These are phyloP conservation scores for Leccinum colubrinum DNA, from an alignment of 1,284 basidiomycete genomes.

Conservation along the genomic window DNA sequence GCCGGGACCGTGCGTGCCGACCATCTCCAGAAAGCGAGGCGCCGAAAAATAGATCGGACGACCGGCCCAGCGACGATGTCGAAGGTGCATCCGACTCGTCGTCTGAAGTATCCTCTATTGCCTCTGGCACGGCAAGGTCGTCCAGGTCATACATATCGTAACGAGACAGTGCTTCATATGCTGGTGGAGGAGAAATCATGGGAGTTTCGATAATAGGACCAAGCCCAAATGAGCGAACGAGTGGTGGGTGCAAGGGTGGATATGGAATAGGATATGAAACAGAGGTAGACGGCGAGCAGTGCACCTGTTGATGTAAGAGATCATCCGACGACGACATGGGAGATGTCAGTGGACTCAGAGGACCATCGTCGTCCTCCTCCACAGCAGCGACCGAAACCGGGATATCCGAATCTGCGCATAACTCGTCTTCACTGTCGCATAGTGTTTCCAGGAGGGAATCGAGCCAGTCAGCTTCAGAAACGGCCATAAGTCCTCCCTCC, in stretches of 20 bases:
- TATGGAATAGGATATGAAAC: slow-evolving; percentile 64
- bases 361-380: slow-evolving; percentile 53
- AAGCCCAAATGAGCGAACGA: slow-evolving; percentile 47
- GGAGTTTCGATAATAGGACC: slow-evolving; percentile 39
- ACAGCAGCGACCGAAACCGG: slow-evolving; percentile 40
- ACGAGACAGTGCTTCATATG: slow-evolving; percentile 60
- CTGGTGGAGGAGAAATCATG: slow-evolving; percentile 38
- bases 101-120: slow-evolving; percentile 79
- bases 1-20: slow-evolving; percentile 42
- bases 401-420: slow-evolving; percentile 43
- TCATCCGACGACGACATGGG: slow-evolving; percentile 74
- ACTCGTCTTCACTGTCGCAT: slow-evolving; percentile 60
- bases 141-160: slow-evolving; percentile 60
- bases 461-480: slow-evolving; percentile 74
- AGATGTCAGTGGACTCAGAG: slow-evolving; percentile 57
- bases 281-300: slow-evolving; percentile 47
- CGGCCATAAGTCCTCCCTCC: slow-evolving; percentile 35
- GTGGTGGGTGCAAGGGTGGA: slow-evolving; percentile 58
- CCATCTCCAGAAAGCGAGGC: slow-evolving; percentile 50
- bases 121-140: slow-evolving; percentile 68
- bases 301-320: slow-evolving; percentile 50
- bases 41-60: slow-evolving; percentile 44
- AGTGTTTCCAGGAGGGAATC: slow-evolving; percentile 73
- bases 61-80: slow-evolving; percentile 58
- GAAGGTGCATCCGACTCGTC: slow-evolving; percentile 72